Base-by-base conservation (phyloP, 176 grass and related monocot genomes). In the Tillandsia leiboldiana region DNA sequence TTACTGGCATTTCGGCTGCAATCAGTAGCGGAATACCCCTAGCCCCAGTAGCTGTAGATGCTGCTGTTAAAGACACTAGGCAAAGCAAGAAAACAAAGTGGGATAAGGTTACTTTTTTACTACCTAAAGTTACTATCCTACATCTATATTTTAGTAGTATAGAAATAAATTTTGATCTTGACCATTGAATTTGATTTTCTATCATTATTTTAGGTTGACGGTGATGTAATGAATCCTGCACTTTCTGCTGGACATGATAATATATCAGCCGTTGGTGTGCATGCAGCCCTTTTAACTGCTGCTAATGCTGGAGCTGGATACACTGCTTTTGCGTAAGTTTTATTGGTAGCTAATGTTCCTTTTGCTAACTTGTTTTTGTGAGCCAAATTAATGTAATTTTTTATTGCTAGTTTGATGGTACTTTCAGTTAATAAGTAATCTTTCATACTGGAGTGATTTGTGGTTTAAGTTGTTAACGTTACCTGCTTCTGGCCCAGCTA, bases 61-160 rank as follows among this genome's bases (percentile, higher is more conserved):
- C 68, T 15, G 14, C 65, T 29, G 66, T 72, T 11, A 93, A 87
- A 75, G 95, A 99, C 26, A 63, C 66, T 68, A 90, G 95, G 64
- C 70, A 83, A 71, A 83, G 80, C 70, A 99, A 99, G 64, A 94
- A 99, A 69, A 87, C 95, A 51, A 99, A 99, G 86, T 99, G 95
- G 95, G 95, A 99, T 86, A 99, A 99, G 95, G 90, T 99, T 66
- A 59, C 71, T 24, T 61, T 49, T 53, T 42, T 13, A 18, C 9
- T 22, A 48, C 29, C 51, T 64, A 49, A 51, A 63, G 49, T 24
- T 69, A 6, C 26, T 18, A 10, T 68, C 17, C 2, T 64, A 49
- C 53, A 48, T 50, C 15, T 20, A 63, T 65, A 76, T 64, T 70
- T 12, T 66, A 74, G 8, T 79, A 22, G 28, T 48, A 20, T 53